These are phyloP conservation scores for Cornus florida DNA, from an alignment of 148 eudicot genomes.

Conservation along the genomic window DNA sequence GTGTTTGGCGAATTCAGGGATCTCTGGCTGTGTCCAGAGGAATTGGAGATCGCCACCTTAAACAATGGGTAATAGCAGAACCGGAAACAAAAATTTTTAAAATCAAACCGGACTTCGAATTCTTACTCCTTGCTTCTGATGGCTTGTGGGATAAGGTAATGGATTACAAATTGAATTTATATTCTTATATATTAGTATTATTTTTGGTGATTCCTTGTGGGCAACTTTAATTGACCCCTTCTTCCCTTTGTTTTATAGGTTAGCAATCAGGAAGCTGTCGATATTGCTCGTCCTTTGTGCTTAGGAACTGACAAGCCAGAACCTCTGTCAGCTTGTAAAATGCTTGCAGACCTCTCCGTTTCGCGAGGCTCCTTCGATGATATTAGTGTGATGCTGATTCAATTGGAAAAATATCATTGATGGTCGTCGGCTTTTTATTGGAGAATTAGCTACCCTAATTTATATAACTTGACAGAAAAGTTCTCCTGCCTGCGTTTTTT, in stretches of 20 bases:
- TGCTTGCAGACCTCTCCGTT: constrained; percentile 61
- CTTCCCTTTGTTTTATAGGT: constrained; percentile 27
- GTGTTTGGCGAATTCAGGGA: constrained; percentile 89
- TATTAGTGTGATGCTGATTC: constrained; percentile 74
- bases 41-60: constrained; percentile 73
- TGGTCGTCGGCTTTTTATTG: background rate
- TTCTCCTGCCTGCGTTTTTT: background rate
- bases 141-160: constrained; percentile 86
- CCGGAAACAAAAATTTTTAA: constrained; percentile 58
- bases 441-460: background rate
- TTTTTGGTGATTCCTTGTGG: background rate
- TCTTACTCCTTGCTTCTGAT: constrained; percentile 85
- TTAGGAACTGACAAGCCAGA: constrained; percentile 28
- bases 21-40: constrained; percentile 86
- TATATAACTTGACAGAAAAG: background rate
- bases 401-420: constrained; percentile 40
- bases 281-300: constrained; percentile 50
- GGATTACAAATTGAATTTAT: constrained; percentile 10
- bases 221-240: background rate
- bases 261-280: constrained; percentile 81
- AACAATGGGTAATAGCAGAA: constrained; percentile 77
- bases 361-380: constrained; percentile 78
- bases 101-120: constrained; percentile 53
- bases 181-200: background rate
- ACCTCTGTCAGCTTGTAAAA: constrained; percentile 57